Conservation (phyloP, 805 yeast genomes). For the Middelhovenomyces tepae region DNA sequence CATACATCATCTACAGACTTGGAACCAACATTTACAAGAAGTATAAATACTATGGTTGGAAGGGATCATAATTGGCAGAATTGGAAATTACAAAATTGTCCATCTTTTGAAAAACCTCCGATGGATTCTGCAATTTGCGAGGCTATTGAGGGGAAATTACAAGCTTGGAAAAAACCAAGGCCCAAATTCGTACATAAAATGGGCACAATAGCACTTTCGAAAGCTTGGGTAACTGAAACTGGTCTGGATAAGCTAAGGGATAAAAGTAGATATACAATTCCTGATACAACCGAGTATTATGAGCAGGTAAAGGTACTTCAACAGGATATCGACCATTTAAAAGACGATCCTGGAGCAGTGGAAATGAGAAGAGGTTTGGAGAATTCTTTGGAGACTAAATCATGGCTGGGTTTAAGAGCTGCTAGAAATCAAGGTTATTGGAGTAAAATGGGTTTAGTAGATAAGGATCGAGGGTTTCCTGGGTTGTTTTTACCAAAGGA, state of each 20-base stretch:
- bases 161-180: conserved; percentile 11
- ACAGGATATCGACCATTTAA: conserved; percentile 6
- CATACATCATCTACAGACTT: conserved; percentile 10
- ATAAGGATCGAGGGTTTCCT: conserved; percentile 29
- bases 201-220: conserved; percentile 26
- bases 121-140: conserved; percentile 5
- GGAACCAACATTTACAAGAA: conserved; percentile 11
- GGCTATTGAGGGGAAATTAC: conserved; percentile 8
- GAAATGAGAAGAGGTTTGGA: conserved; percentile 5
- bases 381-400: conserved; percentile 16
- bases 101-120: conserved; percentile 20
- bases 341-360: conserved; percentile 18
- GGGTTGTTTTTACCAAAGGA: conserved; percentile 50
- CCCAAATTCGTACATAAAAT: conserved; percentile 22
- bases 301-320: conserved; percentile 8
- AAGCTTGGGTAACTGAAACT: conserved; percentile 33
- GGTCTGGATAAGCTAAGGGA: conserved; percentile 31
- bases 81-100: conserved; percentile 26
- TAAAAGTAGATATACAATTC: conserved; percentile 12
- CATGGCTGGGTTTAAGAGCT: conserved; percentile 38
- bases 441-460: conserved; percentile 30
- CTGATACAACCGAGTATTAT: conserved; percentile 19
- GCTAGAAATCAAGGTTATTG: conserved; percentile 30
- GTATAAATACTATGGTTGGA: conserved; percentile 14
- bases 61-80: conserved; percentile 25